Percentiles rank a stretch among this genome's conserved stretches.
phyloP scores from a whole-genome alignment of 108 stramenopile genomes.

The Chaetoceros muelleri region DNA sequence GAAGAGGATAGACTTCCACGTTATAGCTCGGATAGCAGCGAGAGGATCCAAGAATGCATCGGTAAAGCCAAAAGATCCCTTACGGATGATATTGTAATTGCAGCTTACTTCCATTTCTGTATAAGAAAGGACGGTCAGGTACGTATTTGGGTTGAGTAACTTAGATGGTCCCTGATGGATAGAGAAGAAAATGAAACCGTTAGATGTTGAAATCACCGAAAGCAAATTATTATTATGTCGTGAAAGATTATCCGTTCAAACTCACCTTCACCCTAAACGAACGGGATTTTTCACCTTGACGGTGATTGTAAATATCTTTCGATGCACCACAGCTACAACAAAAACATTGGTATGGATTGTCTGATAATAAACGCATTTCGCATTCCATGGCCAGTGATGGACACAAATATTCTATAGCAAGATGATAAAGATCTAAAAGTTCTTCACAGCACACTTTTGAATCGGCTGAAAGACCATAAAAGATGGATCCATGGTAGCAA shows the following conservation, averaged over 20 bases:
- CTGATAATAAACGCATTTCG: conserved; percentile 50
- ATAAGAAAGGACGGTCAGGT: not conserved
- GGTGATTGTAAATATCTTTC: too few relatives aligned
- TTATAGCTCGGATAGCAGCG: not conserved
- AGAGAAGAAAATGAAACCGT: not conserved
- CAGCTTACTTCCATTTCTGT: not conserved
- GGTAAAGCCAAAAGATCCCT: not conserved
- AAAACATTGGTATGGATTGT: conserved; percentile 7
- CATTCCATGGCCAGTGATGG: conserved; percentile 53
- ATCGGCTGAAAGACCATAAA: conserved; percentile 22
- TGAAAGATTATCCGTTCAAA: too few relatives aligned
- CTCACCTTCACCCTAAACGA: too few relatives aligned
- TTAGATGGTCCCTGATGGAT: not conserved
- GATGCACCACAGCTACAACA: conserved; percentile 2
- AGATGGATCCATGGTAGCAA: conserved; percentile 62
- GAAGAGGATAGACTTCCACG: not conserved
- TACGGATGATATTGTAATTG: not conserved
- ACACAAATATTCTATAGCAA: conserved; percentile 68
- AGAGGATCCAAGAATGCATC: not conserved
- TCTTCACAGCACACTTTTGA: conserved; percentile 19
- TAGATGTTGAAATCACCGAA: not conserved
- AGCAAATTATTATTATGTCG: too few relatives aligned
- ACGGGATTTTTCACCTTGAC: too few relatives aligned
- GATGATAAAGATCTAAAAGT: conserved; percentile 45
- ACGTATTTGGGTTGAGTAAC: not conserved